Evolutionary conservation across 495 filamentous ascomycete genomes (phyloP), one percentile per base, ranked within the genome.

Genomic region (Beverwykella pulmonaria): DNA sequence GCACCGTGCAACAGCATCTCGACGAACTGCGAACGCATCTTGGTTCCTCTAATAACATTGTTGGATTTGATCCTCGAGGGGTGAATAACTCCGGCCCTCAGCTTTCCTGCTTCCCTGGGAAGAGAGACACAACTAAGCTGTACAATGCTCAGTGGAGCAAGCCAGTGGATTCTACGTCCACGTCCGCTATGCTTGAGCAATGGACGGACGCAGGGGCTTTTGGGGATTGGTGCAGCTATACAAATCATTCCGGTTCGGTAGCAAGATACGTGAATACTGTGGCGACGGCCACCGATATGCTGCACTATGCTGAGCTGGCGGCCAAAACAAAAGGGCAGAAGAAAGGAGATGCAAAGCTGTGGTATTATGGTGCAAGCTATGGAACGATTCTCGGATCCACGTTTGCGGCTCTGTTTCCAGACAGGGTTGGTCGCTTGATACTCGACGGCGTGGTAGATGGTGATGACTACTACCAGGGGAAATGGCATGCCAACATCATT

Each of bases 381-480:
- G 39, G 39, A 9, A 10, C 39, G 3, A n/a, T 44, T 9, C 39
- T 44, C 8, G 39, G 39, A n/a, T 10, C 39, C 15, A 44, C 39
- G 39, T 44, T 84, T 61, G 81, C 82, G 1, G 74, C 80, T 0
- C 79, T 86, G 64, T 82, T 78, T 36, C 84, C 83, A 0, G 74
- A 82, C 52, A 79, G 82, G 30, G 69, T 86, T 9, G 68, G 72
- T 3, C 78, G 83, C 17, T 70, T 78, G 34, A 72, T 85, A 1
- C 73, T 87, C 8, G 84, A 87, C 59, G 84, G 79, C 3, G 83
- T 86, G 7, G 81, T 81, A 14, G 63, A 78, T 77, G 47, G 75
- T 41, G 78, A 79, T 27, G 73, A 78, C 69, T 69, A 71, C 55
- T 46, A 58, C 44, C 49, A 69, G 22, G 58, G 61, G 0, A 58